Evolutionary conservation across 768 basidiomycete species (phyloP), one percentile per base, ranked within the genome.

Genomic region (Rickenella mellea): DNA sequence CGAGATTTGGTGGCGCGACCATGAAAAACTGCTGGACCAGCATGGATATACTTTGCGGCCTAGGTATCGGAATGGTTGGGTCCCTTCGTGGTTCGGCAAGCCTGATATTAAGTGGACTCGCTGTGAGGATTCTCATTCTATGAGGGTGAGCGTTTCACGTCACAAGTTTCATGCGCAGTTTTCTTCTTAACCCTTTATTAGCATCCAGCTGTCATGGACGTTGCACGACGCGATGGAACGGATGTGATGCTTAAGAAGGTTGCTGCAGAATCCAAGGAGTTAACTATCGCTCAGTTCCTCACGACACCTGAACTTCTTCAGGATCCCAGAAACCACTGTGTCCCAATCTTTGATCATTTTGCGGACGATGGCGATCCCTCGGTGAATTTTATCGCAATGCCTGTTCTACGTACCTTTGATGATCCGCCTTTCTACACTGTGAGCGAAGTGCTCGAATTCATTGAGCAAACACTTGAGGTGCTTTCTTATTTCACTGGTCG

Each of bases 1-100:
- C 2, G 51, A 53, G 14, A 25, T 31, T 0, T 55, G 48, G 6
- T 58, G 57, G 57, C 32, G 43, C 6, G 44, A 55, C 2, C 46
- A 47, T 3, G 48, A 48, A 10, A n/a, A 31, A 6, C 53, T 48
- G 24, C 51, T 53, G 17, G 40, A 48, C 27, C 45, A n/a, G 10
- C 43, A 45, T 6, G 50, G 50, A 9, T 51, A 51, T 17, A 46
- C 40, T 42, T 45, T 51, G 0, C 44, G 48, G 8, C 42, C 48
- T 6, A 28, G 50, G 1, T 39, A 44, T 8, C 40, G 48, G 10
- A 47, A 47, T 0, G 50, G 45, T 6, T 51, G 48, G 50, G 31
- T 39, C 9, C 50, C 50, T 5, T 51, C 50, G 24, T 51, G 50
- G 50, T 11, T 42, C 20, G 19, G 14, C 3, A 38, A 35, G 3